Conservation (phyloP, 495 filamentous ascomycete genomes). For the Tuber indicum region DNA sequence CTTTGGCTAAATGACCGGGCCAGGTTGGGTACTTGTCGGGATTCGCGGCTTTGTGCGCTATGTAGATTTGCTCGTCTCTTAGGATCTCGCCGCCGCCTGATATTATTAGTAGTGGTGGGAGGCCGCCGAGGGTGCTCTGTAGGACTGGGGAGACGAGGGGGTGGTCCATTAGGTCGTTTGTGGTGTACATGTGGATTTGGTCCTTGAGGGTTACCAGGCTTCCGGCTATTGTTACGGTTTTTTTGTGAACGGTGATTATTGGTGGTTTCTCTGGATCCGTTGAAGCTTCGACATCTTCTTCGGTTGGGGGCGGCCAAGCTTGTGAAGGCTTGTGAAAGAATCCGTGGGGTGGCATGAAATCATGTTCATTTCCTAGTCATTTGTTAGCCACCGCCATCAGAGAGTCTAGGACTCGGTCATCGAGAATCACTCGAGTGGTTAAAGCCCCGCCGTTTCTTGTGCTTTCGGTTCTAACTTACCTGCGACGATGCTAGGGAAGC, state of each 20-base stretch:
- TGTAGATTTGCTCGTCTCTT: constrained; percentile 87
- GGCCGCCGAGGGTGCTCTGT: constrained; percentile 77
- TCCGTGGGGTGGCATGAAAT: constrained; percentile 81
- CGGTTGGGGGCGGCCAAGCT: constrained; percentile 86
- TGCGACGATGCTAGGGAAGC: constrained; percentile 76
- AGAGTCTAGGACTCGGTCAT: constrained; percentile 6
- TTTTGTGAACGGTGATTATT: constrained; percentile 31
- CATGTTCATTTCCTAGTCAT: constrained; percentile 43
- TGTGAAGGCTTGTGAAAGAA: constrained; percentile 77
- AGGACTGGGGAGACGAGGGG: constrained; percentile 83
- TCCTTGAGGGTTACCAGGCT: constrained; percentile 68
- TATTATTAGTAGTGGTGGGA: constrained; percentile 79
- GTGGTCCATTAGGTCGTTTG: constrained; percentile 77
- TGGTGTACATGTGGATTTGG: constrained; percentile 91
- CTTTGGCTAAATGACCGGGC: constrained; percentile 58
- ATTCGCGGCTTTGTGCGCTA: constrained; percentile 88
- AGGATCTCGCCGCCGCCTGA: constrained; percentile 83
- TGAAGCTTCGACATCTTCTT: constrained; percentile 54
- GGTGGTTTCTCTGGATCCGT: constrained; percentile 3
- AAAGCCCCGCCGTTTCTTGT: neutral
- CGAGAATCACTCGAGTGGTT: constrained; percentile 17
- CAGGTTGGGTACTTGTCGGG: constrained; percentile 66
- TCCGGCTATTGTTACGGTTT: constrained; percentile 64
- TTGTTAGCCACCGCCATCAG: constrained; percentile 1
- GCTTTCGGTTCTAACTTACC: constrained; percentile 51